Conservation (phyloP, 129 eudicot genomes). For the Flaveria linearis region DNA sequence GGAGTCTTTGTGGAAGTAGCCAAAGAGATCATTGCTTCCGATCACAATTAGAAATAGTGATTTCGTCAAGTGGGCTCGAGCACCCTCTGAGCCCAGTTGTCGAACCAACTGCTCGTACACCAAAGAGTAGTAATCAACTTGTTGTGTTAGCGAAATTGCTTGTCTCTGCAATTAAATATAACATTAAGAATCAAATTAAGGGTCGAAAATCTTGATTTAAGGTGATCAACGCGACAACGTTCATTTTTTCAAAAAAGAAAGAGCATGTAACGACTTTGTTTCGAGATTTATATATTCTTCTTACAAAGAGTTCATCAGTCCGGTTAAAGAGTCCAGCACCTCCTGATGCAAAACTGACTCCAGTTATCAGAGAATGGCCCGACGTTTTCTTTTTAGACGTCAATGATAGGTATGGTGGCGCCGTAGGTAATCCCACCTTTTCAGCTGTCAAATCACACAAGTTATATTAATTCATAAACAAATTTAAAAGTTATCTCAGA, state of each 20-base stretch:
- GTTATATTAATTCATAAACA: not conserved
- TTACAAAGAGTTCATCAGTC: constrained; percentile 44
- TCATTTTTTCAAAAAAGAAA: no score
- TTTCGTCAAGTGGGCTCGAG: constrained; percentile 47
- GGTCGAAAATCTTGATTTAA: not conserved
- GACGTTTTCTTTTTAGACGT: constrained; percentile 16
- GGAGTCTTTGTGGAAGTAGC: constrained; percentile 42
- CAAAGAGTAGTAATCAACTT: constrained; percentile 42
- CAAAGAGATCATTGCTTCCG: constrained; percentile 71
- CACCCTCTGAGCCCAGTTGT: constrained; percentile 37
- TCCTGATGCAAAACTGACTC: constrained; percentile 75
- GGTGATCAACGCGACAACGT: not conserved
- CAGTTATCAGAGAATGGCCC: constrained; percentile 32
- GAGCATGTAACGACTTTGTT: no score
- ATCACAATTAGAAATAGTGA: constrained; percentile 58
- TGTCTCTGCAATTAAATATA: constrained; percentile 36
- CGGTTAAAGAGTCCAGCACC: constrained; percentile 67
- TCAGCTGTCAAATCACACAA: constrained; percentile 50
- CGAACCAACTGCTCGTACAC: constrained; percentile 41
- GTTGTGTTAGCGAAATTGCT: constrained; percentile 48
- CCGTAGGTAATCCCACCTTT: constrained; percentile 50
- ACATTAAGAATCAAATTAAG: not conserved
- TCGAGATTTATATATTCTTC: constrained; percentile 20
- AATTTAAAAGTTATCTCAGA: not conserved
- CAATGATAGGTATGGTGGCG: constrained; percentile 55